These are phyloP conservation scores for Moricandia arvensis DNA, from an alignment of 345 rosid genomes.

Conservation along the genomic window DNA sequence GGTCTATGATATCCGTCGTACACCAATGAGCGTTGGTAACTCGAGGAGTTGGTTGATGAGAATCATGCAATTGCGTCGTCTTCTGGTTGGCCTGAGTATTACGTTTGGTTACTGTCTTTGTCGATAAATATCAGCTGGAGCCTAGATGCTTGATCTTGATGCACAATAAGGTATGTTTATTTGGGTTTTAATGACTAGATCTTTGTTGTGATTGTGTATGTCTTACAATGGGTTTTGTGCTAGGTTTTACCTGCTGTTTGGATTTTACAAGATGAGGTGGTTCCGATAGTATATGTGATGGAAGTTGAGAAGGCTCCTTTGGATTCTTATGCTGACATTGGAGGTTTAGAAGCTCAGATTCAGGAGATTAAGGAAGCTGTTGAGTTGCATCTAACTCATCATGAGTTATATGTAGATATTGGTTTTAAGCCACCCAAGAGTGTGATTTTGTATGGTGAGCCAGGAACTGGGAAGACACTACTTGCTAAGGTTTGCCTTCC, in stretches of 20 bases:
- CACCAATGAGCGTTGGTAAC: constrained; percentile 93
- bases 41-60: constrained; percentile 91
- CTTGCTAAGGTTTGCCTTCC: no score
- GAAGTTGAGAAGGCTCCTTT: constrained; percentile 97
- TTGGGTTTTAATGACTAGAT: neutral
- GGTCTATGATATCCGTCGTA: constrained; percentile 82
- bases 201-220: neutral
- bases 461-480: no score
- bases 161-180: constrained; percentile 74
- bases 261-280: constrained; percentile 92
- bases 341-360: constrained; percentile 69
- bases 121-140: constrained; percentile 90
- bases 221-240: constrained; percentile 16
- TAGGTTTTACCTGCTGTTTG: constrained; percentile 95
- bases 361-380: constrained; percentile 99
- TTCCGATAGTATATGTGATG: constrained; percentile 98
- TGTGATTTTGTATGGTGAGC: constrained; percentile 43
- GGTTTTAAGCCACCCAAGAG: constrained; percentile 98
- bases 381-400: constrained; percentile 95
- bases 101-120: constrained; percentile 85
- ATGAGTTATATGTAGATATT: constrained; percentile 91
- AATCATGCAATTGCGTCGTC: constrained; percentile 89
- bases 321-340: constrained; percentile 82
- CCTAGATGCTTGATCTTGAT: constrained; percentile 93
- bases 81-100: constrained; percentile 91